Conservation (phyloP, 73 alveolate species). For the Urostyla sp. region DNA sequence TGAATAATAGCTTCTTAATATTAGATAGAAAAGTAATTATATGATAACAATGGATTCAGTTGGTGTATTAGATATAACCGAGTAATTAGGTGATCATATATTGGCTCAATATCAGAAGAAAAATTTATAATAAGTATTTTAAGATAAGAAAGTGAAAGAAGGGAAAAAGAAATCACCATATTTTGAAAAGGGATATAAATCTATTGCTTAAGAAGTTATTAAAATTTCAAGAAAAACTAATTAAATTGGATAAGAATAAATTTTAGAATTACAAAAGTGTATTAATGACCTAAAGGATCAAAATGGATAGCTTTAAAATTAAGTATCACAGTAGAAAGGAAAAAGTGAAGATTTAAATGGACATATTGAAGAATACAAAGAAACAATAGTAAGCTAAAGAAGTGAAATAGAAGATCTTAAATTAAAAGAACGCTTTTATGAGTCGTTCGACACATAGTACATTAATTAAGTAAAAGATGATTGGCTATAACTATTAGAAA, state of each 20-base stretch:
- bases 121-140: too few relatives aligned
- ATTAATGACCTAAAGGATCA: not conserved
- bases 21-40: too few relatives aligned
- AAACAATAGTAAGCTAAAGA: not conserved
- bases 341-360: too few relatives aligned
- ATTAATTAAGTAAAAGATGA: not conserved
- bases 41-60: not conserved
- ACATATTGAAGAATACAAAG: not conserved
- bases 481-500: not conserved
- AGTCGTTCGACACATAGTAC: not conserved
- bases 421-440: constrained; percentile 29
- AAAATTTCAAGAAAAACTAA: not conserved
- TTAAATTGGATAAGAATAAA: not conserved
- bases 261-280: not conserved
- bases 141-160: not conserved
- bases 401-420: not conserved
- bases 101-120: not conserved
- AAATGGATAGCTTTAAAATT: not conserved
- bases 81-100: not conserved
- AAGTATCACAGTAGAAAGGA: not conserved
- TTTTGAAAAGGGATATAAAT: not conserved
- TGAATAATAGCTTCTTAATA: too few relatives aligned
- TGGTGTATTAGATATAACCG: constrained; percentile 8
- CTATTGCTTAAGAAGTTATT: not conserved
- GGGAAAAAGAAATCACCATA: not conserved